These are phyloP conservation scores for rapeseed (Brassica napus) DNA, from an alignment of 345 rosid genomes.

Conservation along the genomic window DNA sequence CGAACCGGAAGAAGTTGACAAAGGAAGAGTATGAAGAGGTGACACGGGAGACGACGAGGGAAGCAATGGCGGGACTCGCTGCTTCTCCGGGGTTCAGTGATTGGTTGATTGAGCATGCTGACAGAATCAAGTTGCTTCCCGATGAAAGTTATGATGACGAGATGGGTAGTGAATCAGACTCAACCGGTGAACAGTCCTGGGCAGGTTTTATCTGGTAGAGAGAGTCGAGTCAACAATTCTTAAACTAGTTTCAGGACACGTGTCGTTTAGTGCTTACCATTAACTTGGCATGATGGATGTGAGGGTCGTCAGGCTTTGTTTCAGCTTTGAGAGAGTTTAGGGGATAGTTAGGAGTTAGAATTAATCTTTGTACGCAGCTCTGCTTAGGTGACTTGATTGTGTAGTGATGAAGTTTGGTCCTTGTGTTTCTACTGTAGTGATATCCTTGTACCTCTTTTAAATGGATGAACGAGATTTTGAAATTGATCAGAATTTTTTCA, in stretches of 20 bases:
- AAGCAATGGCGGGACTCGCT: conserved; percentile 64
- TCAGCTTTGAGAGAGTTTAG: conserved; percentile 5
- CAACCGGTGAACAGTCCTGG: conserved; percentile 49
- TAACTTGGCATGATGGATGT: not conserved
- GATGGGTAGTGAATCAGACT: conserved; percentile 62
- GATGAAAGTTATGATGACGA: conserved; percentile 59
- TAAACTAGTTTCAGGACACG: not conserved
- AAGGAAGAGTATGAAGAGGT: conserved; percentile 80
- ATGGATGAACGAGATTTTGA: not conserved
- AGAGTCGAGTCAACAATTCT: not conserved
- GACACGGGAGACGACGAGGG: conserved; percentile 62
- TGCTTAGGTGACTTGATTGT: not conserved
- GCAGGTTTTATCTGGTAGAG: conserved; percentile 25
- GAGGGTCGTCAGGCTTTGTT: not conserved
- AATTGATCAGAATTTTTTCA: not conserved
- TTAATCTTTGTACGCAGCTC: conserved; percentile 22
- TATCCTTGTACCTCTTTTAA: not conserved
- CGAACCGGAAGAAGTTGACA: conserved; percentile 54
- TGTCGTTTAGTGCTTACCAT: not conserved
- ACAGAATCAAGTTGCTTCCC: conserved; percentile 60
- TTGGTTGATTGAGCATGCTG: conserved; percentile 77
- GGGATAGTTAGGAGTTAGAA: conserved; percentile 2
- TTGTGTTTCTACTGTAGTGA: not conserved
- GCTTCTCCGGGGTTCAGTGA: conserved; percentile 73
- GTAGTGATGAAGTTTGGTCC: not conserved